Percentiles rank a stretch among this genome's conserved stretches.
Evolutionary conservation across 345 rosid genomes (phyloP).

Genomic region (Balakata baccata): DNA sequence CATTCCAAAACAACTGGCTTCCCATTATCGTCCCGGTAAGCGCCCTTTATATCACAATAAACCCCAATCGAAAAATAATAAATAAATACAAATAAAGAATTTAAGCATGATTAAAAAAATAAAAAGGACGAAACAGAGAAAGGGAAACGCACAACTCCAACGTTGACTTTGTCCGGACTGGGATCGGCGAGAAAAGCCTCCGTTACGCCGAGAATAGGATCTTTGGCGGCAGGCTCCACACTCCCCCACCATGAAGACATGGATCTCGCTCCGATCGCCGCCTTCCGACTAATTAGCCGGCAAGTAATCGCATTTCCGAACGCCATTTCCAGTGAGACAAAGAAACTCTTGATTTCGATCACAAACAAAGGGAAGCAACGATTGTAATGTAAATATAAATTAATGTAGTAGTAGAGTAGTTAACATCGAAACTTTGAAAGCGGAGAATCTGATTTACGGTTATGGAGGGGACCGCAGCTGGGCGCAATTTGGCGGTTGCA

Average conservation of each 20-base stretch:
- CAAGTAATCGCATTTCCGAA: conserved; percentile 32
- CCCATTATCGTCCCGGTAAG: conserved; percentile 91
- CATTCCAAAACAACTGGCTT: conserved; percentile 88
- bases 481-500: background rate
- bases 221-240: conserved; percentile 89
- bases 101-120: background rate
- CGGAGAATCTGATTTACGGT: conserved; percentile 1
- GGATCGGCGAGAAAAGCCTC: conserved; percentile 95
- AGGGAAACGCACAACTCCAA: conserved; percentile 73
- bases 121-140: conserved; percentile 2
- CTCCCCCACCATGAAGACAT: conserved; percentile 86
- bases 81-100: background rate
- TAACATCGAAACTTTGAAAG: background rate
- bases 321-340: conserved; percentile 16
- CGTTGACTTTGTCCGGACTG: conserved; percentile 76
- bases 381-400: too few species aligned
- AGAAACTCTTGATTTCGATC: background rate
- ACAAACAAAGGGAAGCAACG: too few species aligned
- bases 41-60: conserved; percentile 47
- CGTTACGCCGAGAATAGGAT: conserved; percentile 95
- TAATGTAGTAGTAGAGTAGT: too few species aligned
- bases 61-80: background rate
- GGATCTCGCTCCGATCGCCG: conserved; percentile 43
- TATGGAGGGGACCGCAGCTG: background rate
- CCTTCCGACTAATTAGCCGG: conserved; percentile 28